Base-by-base conservation (phyloP, 768 basidiomycete species). In the Astraeus odoratus region DNA sequence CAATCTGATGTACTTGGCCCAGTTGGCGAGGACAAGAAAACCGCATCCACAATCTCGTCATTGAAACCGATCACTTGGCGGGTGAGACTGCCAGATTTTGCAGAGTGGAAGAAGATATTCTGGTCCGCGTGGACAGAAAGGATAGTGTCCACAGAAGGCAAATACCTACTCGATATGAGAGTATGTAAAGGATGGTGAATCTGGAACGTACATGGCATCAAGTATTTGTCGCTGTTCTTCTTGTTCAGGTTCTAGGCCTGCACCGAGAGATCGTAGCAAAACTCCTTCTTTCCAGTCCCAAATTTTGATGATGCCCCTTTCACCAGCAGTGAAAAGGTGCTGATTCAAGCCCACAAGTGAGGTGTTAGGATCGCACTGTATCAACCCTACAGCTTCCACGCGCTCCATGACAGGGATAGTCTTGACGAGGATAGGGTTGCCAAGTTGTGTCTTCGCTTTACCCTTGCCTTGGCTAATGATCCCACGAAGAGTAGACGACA, bases 1-100 rank as follows among this genome's bases (percentile, higher is more conserved):
- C 58, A 39, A 19, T 51, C 55, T 2, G 60, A 42, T 0, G 52
- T 24, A 5, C 57, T 50, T 23, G 51, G 56, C 16, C 60, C 38
- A 18, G 69, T 60, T 20, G 56, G n/a, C 25, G 73, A 59, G 36
- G 77, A 77, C 47, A 99, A 74, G 67, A 93, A 90, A 22, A 77
- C 72, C 4, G 83, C 78, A 56, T 98, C 96, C 41, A 97, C 86
- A 53, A 98, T 93, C 65, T 98, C 95, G 65, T 99, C 96, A 63
- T 98, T 98, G 74, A 86, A 99, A 0, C 96, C 96, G 55, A 98
- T 82, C 53, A 98, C 67, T 55, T 97, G 95, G 15, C 87, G 83
- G 2, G 74, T 69, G 20, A 88, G 67, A 8, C 74, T 68, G 25
- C 74, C 74, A 1, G 78, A 77, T n/a, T 72, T 62, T 7, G 95